Conservation (phyloP, 176 grass and related monocot genomes). For the Musa schizocarpa region DNA sequence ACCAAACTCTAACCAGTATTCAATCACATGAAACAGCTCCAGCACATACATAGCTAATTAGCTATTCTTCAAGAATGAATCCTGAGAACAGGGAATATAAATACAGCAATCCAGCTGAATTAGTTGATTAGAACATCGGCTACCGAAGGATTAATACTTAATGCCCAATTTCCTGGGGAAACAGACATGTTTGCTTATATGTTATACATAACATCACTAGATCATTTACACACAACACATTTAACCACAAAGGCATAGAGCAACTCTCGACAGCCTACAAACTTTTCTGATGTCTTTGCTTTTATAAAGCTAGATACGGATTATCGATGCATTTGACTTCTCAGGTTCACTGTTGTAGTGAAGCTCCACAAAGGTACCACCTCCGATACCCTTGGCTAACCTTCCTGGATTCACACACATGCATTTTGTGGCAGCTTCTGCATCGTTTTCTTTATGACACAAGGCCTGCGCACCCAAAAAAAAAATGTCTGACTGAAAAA, state of each 20-base stretch:
- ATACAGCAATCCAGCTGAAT: too few species aligned
- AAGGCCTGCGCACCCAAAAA: slow-evolving; percentile 49
- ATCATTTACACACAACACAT: not conserved
- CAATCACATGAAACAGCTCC: too few species aligned
- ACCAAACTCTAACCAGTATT: too few species aligned
- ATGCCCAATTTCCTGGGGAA: not conserved
- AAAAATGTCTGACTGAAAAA: not conserved
- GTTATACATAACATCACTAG: not conserved
- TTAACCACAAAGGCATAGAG: too few species aligned
- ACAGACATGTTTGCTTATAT: not conserved
- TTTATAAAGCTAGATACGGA: slow-evolving; percentile 53
- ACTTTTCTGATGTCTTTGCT: not conserved
- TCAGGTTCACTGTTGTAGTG: slow-evolving; percentile 42
- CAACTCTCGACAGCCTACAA: too few species aligned
- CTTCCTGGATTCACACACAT: slow-evolving; percentile 88
- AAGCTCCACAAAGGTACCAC: slow-evolving; percentile 81
- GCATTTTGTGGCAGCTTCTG: slow-evolving; percentile 24
- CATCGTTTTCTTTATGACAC: slow-evolving; percentile 28
- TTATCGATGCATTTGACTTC: slow-evolving; percentile 47
- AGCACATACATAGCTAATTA: too few species aligned
- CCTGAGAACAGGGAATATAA: too few species aligned
- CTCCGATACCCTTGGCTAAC: slow-evolving; percentile 79
- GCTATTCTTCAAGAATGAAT: too few species aligned
- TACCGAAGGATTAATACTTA: too few species aligned
- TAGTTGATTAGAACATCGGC: too few species aligned